A percentile compares a stretch with the other conserved stretches of the same genome.
Conservation (phyloP, 1,284 basidiomycete species). For the Phlebopus sp. region DNA sequence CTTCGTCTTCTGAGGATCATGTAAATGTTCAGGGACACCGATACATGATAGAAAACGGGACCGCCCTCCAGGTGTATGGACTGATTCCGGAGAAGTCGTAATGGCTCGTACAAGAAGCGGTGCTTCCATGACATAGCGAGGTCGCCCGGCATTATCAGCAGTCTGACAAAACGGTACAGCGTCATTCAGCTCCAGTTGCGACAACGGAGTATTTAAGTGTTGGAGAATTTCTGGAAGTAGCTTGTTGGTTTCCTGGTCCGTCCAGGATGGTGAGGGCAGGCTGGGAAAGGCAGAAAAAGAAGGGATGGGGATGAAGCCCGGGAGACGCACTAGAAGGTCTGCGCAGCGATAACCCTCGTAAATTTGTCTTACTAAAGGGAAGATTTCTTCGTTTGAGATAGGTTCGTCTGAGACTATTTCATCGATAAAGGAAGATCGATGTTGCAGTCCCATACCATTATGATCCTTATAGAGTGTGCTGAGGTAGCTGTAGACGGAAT, state of each 20-base stretch:
- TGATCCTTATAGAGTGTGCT: constrained; percentile 46
- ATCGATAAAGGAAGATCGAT: constrained; percentile 8
- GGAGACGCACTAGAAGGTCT: constrained; percentile 65
- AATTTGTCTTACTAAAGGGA: constrained; percentile 61
- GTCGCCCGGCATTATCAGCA: constrained; percentile 16
- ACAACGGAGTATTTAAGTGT: constrained; percentile 34
- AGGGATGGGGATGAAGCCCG: constrained; percentile 73
- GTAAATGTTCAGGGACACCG: constrained; percentile 53
- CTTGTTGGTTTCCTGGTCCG: constrained; percentile 43
- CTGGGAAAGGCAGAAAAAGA: constrained; percentile 53
- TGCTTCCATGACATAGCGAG: constrained; percentile 47
- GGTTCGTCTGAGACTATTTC: constrained; percentile 49
- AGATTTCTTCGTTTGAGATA: constrained; percentile 46
- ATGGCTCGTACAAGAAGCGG: constrained; percentile 61
- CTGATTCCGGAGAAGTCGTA: constrained; percentile 33
- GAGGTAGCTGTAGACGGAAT: constrained; percentile 77
- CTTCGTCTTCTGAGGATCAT: constrained; percentile 47
- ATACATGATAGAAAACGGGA: constrained; percentile 50
- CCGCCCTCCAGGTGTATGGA: constrained; percentile 55
- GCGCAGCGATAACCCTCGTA: constrained; percentile 68
- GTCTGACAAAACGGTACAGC: constrained; percentile 38
- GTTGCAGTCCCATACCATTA: constrained; percentile 6
- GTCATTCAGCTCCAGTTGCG: constrained; percentile 32
- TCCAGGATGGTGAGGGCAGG: constrained; percentile 64
- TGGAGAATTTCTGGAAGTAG: constrained; percentile 48